Conservation (phyloP, 2,329 filamentous ascomycete genomes). For the Fusarium annulatum region DNA sequence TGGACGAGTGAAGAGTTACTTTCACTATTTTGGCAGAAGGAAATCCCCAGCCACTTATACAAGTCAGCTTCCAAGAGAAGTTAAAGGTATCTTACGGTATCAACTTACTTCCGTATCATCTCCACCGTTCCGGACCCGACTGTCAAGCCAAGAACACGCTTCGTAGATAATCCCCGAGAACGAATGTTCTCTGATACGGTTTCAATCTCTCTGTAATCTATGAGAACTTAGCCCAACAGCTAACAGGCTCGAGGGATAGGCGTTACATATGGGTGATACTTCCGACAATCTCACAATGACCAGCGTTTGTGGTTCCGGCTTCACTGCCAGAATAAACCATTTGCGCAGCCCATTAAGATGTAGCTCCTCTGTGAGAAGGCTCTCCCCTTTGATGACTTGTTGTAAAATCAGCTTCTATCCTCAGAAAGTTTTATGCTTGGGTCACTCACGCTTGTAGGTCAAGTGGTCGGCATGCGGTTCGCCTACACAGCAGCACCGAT, state of each 20-base stretch:
- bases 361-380: background rate
- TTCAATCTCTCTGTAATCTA: background rate
- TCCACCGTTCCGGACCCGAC: rapidly evolving
- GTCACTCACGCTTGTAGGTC: background rate
- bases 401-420: rapidly evolving
- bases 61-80: rapidly evolving
- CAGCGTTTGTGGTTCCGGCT: rapidly evolving
- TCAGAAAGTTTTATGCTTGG: rapidly evolving
- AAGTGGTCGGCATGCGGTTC: rapidly evolving
- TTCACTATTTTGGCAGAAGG: rapidly evolving
- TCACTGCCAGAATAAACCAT: background rate
- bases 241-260: too few species aligned
- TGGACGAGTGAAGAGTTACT: rapidly evolving
- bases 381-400: rapidly evolving
- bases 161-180: rapidly evolving
- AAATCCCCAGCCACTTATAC: background rate
- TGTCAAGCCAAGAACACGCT: rapidly evolving
- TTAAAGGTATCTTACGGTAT: rapidly evolving
- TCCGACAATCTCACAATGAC: background rate
- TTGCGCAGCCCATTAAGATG: rapidly evolving
- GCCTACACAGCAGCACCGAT: background rate
- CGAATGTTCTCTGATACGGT: rapidly evolving
- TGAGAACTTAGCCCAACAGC: rapidly evolving
- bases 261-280: background rate
- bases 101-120: background rate